Base-by-base conservation (phyloP, 768 basidiomycete genomes). In the Lactarius vividus region DNA sequence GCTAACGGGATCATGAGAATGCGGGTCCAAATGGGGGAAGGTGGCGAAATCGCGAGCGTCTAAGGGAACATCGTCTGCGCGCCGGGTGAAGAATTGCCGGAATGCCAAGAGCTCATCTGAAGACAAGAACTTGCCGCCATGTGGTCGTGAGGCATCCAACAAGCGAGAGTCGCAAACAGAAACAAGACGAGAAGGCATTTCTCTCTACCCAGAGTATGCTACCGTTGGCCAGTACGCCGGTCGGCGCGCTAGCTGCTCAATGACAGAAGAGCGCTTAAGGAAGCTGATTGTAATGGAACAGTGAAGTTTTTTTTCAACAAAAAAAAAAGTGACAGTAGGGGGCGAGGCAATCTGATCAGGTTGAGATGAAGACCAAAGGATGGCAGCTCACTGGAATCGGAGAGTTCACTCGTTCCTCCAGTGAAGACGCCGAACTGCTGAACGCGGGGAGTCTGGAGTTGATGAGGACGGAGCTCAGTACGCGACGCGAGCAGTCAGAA, bases 61-160 rank as follows among this genome's bases (percentile, higher is more conserved):
- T 15, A 40, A n/a, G 31, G 33, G 4, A 33, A 26, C 39, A n/a
- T 58, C 66, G 23, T 64, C 54, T 15, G 63, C 44, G 33, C 67
- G 69, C 39, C 29, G 56, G 31, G 37, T 55, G 44, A 70, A 67
- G 37, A 65, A 61, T 6, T 64, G 61, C 11, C 59, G 57, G 61
- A 49, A 60, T 6, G 58, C 63, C 28, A 53, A 33, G 33, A 68
- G 67, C 55, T 68, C 60, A 33, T 65, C 54, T 4, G 69, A 57
- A 42, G 67, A 57, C 53, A 64, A 58, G 42, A 58, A 29, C 16
- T 65, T 23, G n/a, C n/a, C 31, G 16, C 44, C 29, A 6, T 40
- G 65, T 20, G 67, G 33, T 26, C 3, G 60, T 15, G 46, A 40
- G 20, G 56, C 15, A 10, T 65, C 56, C 11, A 37, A 56, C 23